Evolutionary conservation across 441 rosid species (phyloP).

Genomic region (Arabidopsis hybrid): DNA sequence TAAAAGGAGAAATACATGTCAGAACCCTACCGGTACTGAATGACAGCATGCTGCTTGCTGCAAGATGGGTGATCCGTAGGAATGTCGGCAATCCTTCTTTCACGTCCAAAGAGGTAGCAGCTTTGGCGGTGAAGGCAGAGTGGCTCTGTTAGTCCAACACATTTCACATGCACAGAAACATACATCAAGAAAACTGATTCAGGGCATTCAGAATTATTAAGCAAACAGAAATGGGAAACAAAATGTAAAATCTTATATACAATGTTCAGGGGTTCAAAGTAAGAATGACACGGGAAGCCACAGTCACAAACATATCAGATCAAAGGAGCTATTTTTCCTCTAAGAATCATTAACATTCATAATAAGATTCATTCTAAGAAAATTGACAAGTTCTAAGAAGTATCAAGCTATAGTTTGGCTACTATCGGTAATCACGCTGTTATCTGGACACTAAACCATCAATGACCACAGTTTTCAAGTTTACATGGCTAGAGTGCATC

Average conservation of each 20-base stretch:
- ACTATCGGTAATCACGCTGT: slow-evolving; percentile 1
- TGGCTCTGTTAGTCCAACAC: slow-evolving; percentile 64
- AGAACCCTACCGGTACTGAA: slow-evolving; percentile 74
- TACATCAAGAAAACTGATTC: slow-evolving; percentile 5
- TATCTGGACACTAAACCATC: slow-evolving; percentile 21
- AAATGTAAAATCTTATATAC: slow-evolving; percentile 3
- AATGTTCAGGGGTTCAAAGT: slow-evolving; percentile 19
- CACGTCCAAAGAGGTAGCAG: slow-evolving; percentile 94
- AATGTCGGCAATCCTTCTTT: slow-evolving; percentile 88
- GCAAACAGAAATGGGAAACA: not conserved
- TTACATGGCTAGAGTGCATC: slow-evolving; percentile 10
- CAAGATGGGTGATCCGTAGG: slow-evolving; percentile 99
- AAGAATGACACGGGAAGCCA: slow-evolving; percentile 23
- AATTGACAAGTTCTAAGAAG: slow-evolving; percentile 17
- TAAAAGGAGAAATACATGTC: slow-evolving; percentile 26
- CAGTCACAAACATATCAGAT: slow-evolving; percentile 16
- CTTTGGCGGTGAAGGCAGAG: slow-evolving; percentile 91
- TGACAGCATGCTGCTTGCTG: slow-evolving; percentile 98
- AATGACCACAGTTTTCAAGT: not conserved
- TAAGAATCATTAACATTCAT: not conserved
- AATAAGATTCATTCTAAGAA: not conserved
- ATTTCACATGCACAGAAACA: slow-evolving; percentile 23
- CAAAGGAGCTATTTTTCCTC: slow-evolving; percentile 17
- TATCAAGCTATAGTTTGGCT: slow-evolving; percentile 12
- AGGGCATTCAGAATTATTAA: slow-evolving; percentile 5